Percentiles rank a stretch among this genome's conserved stretches.
phyloP scores from a whole-genome alignment of 345 rosid genomes.

The Gossypium herbaceum region DNA sequence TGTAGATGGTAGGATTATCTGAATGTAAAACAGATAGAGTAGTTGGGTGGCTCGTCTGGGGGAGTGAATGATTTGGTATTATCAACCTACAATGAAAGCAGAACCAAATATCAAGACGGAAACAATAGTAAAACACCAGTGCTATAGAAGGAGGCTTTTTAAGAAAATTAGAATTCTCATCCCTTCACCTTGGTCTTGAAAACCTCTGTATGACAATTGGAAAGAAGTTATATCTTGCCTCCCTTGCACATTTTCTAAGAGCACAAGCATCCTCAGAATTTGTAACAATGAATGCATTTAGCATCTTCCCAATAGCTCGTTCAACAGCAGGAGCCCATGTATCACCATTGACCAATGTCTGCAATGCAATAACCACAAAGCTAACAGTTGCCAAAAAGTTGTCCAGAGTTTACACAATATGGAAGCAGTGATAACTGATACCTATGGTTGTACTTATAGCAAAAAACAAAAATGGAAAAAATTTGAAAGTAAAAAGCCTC shows the following conservation, averaged over 20 bases:
- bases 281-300: slow-evolving; percentile 93
- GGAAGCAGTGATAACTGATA: not conserved
- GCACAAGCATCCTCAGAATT: slow-evolving; percentile 66
- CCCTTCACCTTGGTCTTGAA: slow-evolving; percentile 70
- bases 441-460: not conserved
- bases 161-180: slow-evolving; percentile 7
- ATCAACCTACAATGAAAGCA: slow-evolving; percentile 48
- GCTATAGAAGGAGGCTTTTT: not conserved
- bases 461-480: not conserved
- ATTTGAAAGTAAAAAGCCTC: not conserved
- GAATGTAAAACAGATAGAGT: slow-evolving; percentile 62
- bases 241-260: slow-evolving; percentile 69
- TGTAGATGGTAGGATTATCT: slow-evolving; percentile 70
- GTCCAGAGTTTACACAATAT: not conserved
- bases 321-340: slow-evolving; percentile 91
- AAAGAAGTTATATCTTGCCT: slow-evolving; percentile 60
- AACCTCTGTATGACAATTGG: slow-evolving; percentile 80
- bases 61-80: slow-evolving; percentile 73
- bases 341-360: slow-evolving; percentile 71
- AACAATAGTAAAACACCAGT: slow-evolving; percentile 8
- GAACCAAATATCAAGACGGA: slow-evolving; percentile 18
- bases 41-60: slow-evolving; percentile 81
- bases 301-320: slow-evolving; percentile 74
- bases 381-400: not conserved
- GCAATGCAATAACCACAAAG: slow-evolving; percentile 20